Evolutionary conservation across 1,284 basidiomycete species (phyloP).

Genomic region (Sporisorium exsertum): DNA sequence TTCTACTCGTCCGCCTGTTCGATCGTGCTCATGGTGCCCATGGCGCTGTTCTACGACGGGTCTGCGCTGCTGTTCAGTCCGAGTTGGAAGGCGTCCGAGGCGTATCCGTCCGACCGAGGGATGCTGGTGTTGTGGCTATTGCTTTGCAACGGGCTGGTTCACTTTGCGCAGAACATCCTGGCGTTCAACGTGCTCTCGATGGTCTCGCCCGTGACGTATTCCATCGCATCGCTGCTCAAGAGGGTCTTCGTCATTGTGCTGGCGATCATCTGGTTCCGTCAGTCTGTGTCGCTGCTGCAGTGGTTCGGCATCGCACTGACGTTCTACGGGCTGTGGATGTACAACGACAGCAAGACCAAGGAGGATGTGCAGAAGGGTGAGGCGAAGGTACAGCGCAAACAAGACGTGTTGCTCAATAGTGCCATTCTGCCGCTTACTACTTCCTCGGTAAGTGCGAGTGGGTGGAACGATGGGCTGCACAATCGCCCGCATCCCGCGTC

Average conservation of each 20-base stretch:
- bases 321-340: constrained; percentile 89
- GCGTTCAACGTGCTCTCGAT: constrained; percentile 95
- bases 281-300: constrained; percentile 85
- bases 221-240: constrained; percentile 96
- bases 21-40: constrained; percentile 74
- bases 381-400: constrained; percentile 20
- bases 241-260: constrained; percentile 97
- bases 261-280: constrained; percentile 96
- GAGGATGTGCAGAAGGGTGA: constrained; percentile 34
- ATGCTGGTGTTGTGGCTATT: constrained; percentile 75
- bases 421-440: constrained; percentile 18
- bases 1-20: constrained; percentile 95
- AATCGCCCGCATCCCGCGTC: not conserved
- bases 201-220: constrained; percentile 98
- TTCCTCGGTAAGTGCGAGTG: not conserved
- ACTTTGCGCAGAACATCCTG: constrained; percentile 96
- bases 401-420: not conserved
- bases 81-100: constrained; percentile 9
- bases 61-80: constrained; percentile 22
- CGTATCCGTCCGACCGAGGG: constrained; percentile 15
- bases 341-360: constrained; percentile 86
- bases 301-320: constrained; percentile 86
- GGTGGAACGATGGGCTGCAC: not conserved
- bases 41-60: constrained; percentile 62
- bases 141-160: constrained; percentile 90